Percentiles rank a stretch among this genome's conserved stretches.
These are phyloP conservation scores for Solanum medicagineum DNA, from an alignment of 257 asterid species.

Conservation along the genomic window DNA sequence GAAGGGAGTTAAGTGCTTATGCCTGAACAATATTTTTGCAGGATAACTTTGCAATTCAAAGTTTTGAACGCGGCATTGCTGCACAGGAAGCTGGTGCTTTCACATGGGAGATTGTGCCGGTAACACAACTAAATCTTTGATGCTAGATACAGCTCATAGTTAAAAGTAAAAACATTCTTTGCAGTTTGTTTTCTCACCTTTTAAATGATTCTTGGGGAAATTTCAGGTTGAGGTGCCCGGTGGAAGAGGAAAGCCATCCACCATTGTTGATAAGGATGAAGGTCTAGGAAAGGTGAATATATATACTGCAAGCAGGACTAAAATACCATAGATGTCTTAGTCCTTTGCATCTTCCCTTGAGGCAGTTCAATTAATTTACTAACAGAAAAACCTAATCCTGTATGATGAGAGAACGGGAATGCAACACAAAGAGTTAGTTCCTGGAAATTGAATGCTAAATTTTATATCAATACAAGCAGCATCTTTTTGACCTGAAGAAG, in stretches of 20 bases:
- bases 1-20: not conserved
- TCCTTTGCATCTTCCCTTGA: not conserved
- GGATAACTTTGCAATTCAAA: constrained; percentile 86
- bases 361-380: not conserved
- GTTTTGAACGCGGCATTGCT: constrained; percentile 98
- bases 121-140: constrained; percentile 15
- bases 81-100: constrained; percentile 81
- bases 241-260: constrained; percentile 92
- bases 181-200: not conserved
- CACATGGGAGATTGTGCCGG: constrained; percentile 92
- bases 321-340: not conserved
- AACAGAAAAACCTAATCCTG: not conserved
- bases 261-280: constrained; percentile 83
- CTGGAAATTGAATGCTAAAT: not conserved
- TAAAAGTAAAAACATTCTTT: not conserved
- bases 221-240: constrained; percentile 90
- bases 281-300: constrained; percentile 84
- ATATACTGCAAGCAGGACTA: not conserved
- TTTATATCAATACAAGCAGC: not conserved
- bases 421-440: not conserved
- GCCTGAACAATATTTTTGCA: constrained; percentile 9
- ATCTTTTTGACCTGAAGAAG: not conserved
- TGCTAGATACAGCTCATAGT: not conserved
- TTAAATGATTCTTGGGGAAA: not conserved
- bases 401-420: not conserved